Conservation (phyloP, 305 asterid species). For the Galium porrigens region DNA sequence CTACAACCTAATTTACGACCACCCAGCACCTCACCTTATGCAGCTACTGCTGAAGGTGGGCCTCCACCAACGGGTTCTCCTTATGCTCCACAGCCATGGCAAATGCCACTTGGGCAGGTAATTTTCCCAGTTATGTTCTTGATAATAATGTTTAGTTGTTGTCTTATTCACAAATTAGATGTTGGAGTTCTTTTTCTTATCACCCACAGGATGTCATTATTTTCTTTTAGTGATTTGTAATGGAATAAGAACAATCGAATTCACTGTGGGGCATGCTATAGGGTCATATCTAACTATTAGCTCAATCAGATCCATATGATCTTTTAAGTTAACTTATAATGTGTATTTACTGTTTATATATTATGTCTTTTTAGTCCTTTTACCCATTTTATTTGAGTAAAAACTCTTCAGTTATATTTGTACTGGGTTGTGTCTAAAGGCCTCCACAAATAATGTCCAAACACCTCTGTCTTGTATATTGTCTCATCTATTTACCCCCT, state of each 20-base stretch:
- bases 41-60: conserved; percentile 42
- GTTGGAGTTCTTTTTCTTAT: not conserved
- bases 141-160: not conserved
- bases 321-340: not conserved
- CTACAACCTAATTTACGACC: conserved; percentile 42
- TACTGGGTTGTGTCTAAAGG: not conserved
- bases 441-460: not conserved
- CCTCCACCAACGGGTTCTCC: conserved; percentile 50
- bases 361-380: not conserved
- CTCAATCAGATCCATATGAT: not conserved
- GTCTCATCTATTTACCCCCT: not conserved
- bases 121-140: conserved; percentile 3
- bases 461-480: not conserved
- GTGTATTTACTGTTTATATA: not conserved
- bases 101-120: conserved; percentile 70
- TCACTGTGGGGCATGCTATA: not conserved
- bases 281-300: not conserved
- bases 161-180: not conserved
- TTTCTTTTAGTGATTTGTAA: too few relatives aligned
- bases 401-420: not conserved
- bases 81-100: conserved; percentile 64
- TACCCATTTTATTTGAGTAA: not conserved
- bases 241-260: not conserved
- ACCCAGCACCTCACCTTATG: conserved; percentile 57
- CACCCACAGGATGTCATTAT: not conserved